Evolutionary conservation across 106 monocot species (phyloP), one percentile per base, ranked within the genome.

Genomic region (Acorus gramineus): DNA sequence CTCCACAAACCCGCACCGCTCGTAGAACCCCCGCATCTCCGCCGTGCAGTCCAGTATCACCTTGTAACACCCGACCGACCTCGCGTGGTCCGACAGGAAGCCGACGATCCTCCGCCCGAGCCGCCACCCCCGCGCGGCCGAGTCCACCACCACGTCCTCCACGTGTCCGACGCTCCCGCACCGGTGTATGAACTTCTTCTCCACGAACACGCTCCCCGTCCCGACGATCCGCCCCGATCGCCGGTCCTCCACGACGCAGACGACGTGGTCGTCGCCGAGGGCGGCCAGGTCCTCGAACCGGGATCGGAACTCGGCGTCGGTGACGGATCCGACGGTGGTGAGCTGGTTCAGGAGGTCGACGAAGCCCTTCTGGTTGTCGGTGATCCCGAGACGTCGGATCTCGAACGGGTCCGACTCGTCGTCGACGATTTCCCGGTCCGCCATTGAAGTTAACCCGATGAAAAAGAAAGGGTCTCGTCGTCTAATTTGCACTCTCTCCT

Each of bases 81-180:
- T 74, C 3, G 86, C 85, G 60, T 76, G 74, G 4, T 84, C 78
- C 48, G 65, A 63, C 46, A 89, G 81, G 62, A 72, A 72, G 4
- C 44, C 44, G 11, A 93, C 73, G 52, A 93, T 67, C 46, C 68
- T 71, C 65, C 80, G 73, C 10, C 89, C 89, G 42, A 94, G 64
- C 7, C 74, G 56, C 55, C 68, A 69, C 12, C 84, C 81, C 9
- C 89, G 73, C 2, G 70, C 81, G 2, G 60, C 13, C 8, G 65
- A 63, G 11, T 84, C 93, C 46, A 94, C 93, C 13, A 89, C 93
- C 8, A 93, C 74, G 67, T 93, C 93, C 82, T 93, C 93, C 7
- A 93, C 79, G 77, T 89, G 93, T 11, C 86, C 93, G 11, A 79
- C 89, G 64, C 81, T 86, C 42, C 78, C 79, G 44, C 86, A 76